Evolutionary conservation across 129 eudicot species (phyloP).

Genomic region (Lonicera japonica): DNA sequence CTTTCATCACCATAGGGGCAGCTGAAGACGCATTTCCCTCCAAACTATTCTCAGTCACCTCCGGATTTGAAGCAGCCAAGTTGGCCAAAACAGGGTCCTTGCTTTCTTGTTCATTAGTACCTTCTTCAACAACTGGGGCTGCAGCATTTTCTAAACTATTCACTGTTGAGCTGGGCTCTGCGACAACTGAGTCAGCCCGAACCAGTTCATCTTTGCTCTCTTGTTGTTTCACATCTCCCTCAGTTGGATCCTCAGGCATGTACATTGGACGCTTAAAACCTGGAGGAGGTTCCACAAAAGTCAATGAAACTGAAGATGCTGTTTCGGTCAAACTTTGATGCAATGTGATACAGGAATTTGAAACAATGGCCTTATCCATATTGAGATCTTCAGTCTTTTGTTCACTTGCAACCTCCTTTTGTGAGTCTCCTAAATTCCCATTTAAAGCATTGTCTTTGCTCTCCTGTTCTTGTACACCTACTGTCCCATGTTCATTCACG

Average conservation of each 20-base stretch:
- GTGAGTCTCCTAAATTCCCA: not conserved
- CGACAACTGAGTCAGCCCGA: not conserved
- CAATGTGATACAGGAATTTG: not conserved
- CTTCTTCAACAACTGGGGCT: not conserved
- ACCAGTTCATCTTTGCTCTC: not conserved
- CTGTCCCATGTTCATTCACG: not conserved
- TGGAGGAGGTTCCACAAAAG: no score
- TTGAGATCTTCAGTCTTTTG: not conserved
- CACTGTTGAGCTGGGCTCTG: not conserved
- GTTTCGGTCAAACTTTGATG: not conserved
- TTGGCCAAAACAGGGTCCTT: not conserved
- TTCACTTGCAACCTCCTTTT: no score
- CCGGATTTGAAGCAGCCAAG: not conserved
- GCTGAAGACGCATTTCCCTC: not conserved
- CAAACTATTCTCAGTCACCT: not conserved
- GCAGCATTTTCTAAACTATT: not conserved
- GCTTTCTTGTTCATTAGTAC: constrained; percentile 5
- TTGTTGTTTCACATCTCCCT: not conserved
- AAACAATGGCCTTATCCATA: not conserved
- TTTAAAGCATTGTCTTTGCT: not conserved
- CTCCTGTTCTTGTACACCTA: not conserved
- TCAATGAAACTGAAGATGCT: not conserved
- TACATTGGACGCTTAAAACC: no score
- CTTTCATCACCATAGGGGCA: not conserved
- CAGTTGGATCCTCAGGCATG: not conserved